A percentile compares a stretch with the other conserved stretches of the same genome.
phyloP scores from a whole-genome alignment of 371 early-diverging fungal species.

The Mucor racemosus region DNA sequence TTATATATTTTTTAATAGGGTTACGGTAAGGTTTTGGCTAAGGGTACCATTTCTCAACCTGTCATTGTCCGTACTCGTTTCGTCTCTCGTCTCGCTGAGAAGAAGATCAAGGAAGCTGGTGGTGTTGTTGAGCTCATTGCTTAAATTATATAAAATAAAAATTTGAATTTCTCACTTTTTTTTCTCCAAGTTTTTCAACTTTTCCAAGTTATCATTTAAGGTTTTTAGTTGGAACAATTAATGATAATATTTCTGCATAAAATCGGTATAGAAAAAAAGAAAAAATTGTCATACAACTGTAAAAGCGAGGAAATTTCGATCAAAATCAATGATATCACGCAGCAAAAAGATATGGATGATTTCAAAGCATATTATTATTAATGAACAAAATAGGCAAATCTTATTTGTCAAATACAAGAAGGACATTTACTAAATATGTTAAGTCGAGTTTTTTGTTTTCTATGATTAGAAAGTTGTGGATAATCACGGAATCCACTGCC shows the following conservation, averaged over 20 bases:
- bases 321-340: not conserved
- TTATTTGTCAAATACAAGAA: not conserved
- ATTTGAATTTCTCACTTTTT: not conserved
- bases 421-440: slow-evolving; percentile 1
- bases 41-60: slow-evolving; percentile 94
- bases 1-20: slow-evolving; percentile 57
- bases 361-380: not conserved
- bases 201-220: not conserved
- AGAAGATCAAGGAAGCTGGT: slow-evolving; percentile 99
- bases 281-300: not conserved
- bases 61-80: slow-evolving; percentile 98
- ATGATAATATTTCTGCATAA: not conserved
- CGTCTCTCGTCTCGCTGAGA: slow-evolving; percentile 95
- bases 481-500: not conserved
- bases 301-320: not conserved
- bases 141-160: slow-evolving; percentile 29
- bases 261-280: not conserved
- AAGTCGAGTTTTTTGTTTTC: not conserved
- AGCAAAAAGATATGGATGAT: not conserved
- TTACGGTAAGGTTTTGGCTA: slow-evolving; percentile 97
- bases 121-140: slow-evolving; percentile 75
- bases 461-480: slow-evolving; percentile 2
- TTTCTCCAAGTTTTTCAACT: not conserved
- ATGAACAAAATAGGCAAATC: not conserved
- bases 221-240: not conserved